Base-by-base conservation (phyloP, 2,329 filamentous ascomycete genomes). In the Ramichloridium luteum region DNA sequence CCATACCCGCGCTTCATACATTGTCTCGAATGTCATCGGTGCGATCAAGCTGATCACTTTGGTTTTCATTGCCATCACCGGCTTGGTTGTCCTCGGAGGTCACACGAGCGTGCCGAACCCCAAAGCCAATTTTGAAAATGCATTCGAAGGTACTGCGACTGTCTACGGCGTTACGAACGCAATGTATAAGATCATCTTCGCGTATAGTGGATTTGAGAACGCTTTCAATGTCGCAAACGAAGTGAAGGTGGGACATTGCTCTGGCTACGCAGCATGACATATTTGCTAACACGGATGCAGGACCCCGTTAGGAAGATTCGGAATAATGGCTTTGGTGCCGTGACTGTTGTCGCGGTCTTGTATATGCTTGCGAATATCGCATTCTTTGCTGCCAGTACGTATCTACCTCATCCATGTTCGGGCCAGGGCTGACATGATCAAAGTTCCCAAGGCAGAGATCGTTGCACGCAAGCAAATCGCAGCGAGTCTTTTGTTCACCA, bases 211-310 rank as follows among this genome's bases (percentile, higher is more conserved):
- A 2, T 40, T 65, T 36, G 54, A 61, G 6, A 75, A 76, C 37
- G 67, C 70, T 0, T 75, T 75, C 53, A 72, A 73, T 38, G 61
- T 77, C 3, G 67, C 70, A 35, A 74, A 74, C 31, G 72, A 77
- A 50, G 65, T 75, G 40, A 66, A 65, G 48, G 61, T 62, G 37
- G 20, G 38, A 33, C 16, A 8, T 5, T 13, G 13, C 16, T 9
- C 5, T 15, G 13, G 27, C 10, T 5, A 13, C 4, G 4, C n/a
- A n/a, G n/a, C n/a, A n/a, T n/a, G n/a, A n/a, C n/a, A n/a, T n/a
- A n/a, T n/a, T n/a, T n/a, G n/a, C 8, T 25, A 26, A 22, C 26
- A 13, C 25, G 6, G 5, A 16, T 17, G 13, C 16, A 71, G 60
- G 68, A 74, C 38, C 73, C 73, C 0, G 59, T 76, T 16, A 65